These are phyloP conservation scores for Penicillium sp. DNA, from an alignment of 2,329 filamentous ascomycete species.

Conservation along the genomic window DNA sequence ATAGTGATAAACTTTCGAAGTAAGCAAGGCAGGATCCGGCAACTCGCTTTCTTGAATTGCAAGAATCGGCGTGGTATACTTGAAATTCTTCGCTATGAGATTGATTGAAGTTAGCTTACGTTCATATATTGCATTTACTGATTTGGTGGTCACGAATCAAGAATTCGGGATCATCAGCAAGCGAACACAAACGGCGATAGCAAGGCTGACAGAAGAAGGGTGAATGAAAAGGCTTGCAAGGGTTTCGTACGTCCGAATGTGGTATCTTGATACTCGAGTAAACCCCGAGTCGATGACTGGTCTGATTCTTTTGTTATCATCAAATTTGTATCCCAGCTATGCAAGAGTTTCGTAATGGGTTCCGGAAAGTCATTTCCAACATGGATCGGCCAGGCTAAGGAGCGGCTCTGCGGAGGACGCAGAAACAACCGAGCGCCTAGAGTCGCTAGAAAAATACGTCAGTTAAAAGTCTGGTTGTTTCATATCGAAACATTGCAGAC, in stretches of 20 bases:
- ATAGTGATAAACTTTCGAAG: slow-evolving; percentile 21
- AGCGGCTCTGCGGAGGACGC: slow-evolving; percentile 11
- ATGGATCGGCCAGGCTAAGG: slow-evolving; percentile 27
- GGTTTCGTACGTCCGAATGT: slow-evolving; percentile 29
- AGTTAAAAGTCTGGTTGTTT: not conserved
- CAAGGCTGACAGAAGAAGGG: not conserved
- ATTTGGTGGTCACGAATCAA: not conserved
- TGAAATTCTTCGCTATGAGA: slow-evolving; percentile 23
- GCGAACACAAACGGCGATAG: not conserved
- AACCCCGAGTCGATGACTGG: slow-evolving; percentile 24
- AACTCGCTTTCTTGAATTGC: slow-evolving; percentile 12
- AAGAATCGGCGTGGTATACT: slow-evolving; percentile 25
- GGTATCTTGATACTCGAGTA: slow-evolving; percentile 31
- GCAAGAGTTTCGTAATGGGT: slow-evolving; percentile 7
- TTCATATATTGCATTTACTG: not conserved
- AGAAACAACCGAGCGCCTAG: slow-evolving; percentile 31
- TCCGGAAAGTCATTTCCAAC: slow-evolving; percentile 29
- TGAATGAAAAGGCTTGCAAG: slow-evolving; percentile 2
- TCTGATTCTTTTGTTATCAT: slow-evolving; percentile 9
- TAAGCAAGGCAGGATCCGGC: slow-evolving; percentile 4
- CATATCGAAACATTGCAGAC: not conserved
- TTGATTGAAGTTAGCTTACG: not conserved
- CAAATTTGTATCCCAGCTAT: slow-evolving; percentile 20
- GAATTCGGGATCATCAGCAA: not conserved
- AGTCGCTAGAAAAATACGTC: slow-evolving; percentile 14